Evolutionary conservation across 108 stramenopile genomes (phyloP), one percentile per base, ranked within the genome.

Genomic region (Aurantiochytrium sp.): DNA sequence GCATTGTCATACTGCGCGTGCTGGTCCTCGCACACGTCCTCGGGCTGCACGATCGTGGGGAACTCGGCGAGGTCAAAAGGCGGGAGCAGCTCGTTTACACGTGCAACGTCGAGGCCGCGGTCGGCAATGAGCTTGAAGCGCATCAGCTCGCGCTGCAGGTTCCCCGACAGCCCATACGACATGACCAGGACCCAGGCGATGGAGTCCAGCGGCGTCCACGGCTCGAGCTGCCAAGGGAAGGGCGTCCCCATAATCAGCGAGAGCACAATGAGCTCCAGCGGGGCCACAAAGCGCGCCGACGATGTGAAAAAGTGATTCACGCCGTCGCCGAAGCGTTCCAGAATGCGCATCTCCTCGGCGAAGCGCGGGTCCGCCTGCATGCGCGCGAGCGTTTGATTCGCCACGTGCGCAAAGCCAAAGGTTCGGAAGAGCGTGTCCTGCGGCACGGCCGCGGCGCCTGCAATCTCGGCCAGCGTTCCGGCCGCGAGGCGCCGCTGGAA

Each of bases 121-220:
- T 34, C 22, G n/a, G 54, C 37, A 10, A 54, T 50, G 30, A 88
- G 87, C 39, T 32, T 21, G 34, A 31, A 69, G 30, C 87, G 69
- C n/a, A 34, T 27, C 15, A 88, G 10, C 1, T 85, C 69, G 53
- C 30, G 32, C 4, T 48, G 31, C 17, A 88, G 31, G 55, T 88
- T 88, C 1, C 54, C 69, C 15, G 81, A 34, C 36, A 88, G 88
- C 21, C 86, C 81, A 31, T 41, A 88, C 6, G 81, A 21, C 88
- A 88, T 88, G 55, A 88, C 6, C 55, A 52, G n/a, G 8, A 27
- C 68, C 88, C 88, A 88, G 21, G 86, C 88, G 22, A 88, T 21
- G 12, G 48, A 52, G 55, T 88, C 88, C 3, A 27, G 86, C 4
- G 31, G 54, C 4, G 54, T 55, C 86, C 86, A 86, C 27, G 73